Evolutionary conservation across 768 basidiomycete species (phyloP), one percentile per base, ranked within the genome.

Genomic region (Russula emetica): DNA sequence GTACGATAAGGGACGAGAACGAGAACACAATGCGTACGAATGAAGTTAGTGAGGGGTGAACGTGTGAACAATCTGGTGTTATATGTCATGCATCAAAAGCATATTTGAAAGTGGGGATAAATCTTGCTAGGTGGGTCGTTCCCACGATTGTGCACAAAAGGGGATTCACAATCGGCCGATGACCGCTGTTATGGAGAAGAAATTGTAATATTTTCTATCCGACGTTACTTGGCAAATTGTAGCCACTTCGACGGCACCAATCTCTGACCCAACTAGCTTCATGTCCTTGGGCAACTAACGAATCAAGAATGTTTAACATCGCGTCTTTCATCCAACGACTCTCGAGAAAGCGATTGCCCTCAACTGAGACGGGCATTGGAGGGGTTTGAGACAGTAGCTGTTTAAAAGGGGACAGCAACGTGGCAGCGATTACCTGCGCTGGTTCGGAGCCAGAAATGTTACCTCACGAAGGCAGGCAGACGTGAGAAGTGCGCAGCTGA

Each of bases 401-500:
- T 65, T 77, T 69, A 10, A 85, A 76, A 18, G 76, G 73, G 0
- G 78, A 74, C 20, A 82, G 70, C 38, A 86, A 73, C 16, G 74
- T 74, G 16, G 74, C 69, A 1, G 80, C 82, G 22, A 84, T 73
- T 18, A 72, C 58, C 38, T 71, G 64, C 1, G 80, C 77, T 32
- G 78, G 75, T 24, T 52, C 32, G 9, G 64, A 56, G 30, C 64
- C 67, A 20, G 71, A 63, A 4, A 36, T 13, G 11, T 70, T 76
- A 72, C 71, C 66, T 81, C 75, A 57, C 78, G 78, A 67, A 81
- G 77, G 72, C 83, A 87, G 9, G 85, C 84, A 3, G 78, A 74
- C 42, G 81, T 74, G 64, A 88, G 73, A 74, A 88, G 79, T 4
- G 86, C 76, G 52, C 80, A 84, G 13, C 80, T 81, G 20, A 81